A percentile compares a stretch with the other conserved stretches of the same genome.
Evolutionary conservation across 495 filamentous ascomycete genomes (phyloP).

Genomic region (Tetracladium setigerum): DNA sequence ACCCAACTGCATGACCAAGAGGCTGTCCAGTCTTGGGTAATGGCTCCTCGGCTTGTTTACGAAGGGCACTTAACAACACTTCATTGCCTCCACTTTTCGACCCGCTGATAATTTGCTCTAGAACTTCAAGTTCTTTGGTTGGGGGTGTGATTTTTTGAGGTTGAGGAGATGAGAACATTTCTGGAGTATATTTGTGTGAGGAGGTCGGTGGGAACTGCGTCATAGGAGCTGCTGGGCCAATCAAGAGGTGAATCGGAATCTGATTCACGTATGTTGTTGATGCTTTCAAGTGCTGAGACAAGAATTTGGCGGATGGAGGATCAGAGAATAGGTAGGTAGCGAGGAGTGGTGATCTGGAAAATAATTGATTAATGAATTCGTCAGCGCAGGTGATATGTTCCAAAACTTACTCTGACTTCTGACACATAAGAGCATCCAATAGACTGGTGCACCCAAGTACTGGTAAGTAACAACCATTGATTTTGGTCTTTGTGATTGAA

Average conservation of each 20-base stretch:
- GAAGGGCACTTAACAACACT: too few relatives aligned
- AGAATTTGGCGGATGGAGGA: slow-evolving; percentile 2
- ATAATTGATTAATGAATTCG: too few relatives aligned
- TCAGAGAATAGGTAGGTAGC: slow-evolving; percentile 5
- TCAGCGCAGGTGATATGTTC: too few relatives aligned
- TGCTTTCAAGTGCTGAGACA: slow-evolving; percentile 2
- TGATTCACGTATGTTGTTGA: slow-evolving; percentile 10
- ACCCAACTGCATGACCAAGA: slow-evolving; percentile 8
- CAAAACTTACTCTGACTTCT: too few relatives aligned
- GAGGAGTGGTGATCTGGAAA: not conserved
- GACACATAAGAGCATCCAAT: not conserved
- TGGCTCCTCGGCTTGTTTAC: too few relatives aligned
- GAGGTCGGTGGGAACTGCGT: not conserved
- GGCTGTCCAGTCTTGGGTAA: slow-evolving; percentile 1
- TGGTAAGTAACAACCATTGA: not conserved
- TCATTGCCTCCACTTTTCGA: not conserved
- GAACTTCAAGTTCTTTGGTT: too few relatives aligned
- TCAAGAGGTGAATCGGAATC: slow-evolving; percentile 10
- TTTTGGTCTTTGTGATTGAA: not conserved
- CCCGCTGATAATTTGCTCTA: too few relatives aligned
- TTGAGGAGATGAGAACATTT: slow-evolving; percentile 6
- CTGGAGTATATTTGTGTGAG: slow-evolving; percentile 2
- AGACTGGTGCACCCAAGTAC: not conserved
- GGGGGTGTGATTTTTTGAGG: not conserved
- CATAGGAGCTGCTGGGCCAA: slow-evolving; percentile 3